Evolutionary conservation across 768 basidiomycete genomes (phyloP).

Genomic region (Cyclocybe cylindracea): DNA sequence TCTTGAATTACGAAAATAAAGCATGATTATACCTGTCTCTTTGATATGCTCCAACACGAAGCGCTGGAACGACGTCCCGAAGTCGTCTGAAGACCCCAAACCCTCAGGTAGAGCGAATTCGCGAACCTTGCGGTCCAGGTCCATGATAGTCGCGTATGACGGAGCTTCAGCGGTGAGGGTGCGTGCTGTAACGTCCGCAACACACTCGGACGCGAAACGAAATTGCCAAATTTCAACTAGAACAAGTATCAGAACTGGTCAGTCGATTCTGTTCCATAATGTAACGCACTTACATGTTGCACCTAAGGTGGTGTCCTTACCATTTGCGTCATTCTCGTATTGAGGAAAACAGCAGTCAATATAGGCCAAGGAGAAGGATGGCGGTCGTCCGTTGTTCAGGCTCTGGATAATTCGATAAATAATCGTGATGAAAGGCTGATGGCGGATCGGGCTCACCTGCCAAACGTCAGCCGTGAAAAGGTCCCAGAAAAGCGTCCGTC

Average conservation of each 20-base stretch:
- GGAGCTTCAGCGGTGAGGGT: slow-evolving; percentile 68
- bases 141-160: slow-evolving; percentile 64
- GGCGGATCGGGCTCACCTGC: slow-evolving; percentile 43
- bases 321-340: slow-evolving; percentile 14
- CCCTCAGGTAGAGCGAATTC: slow-evolving; percentile 62
- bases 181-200: slow-evolving; percentile 60
- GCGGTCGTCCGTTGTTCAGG: slow-evolving; percentile 70
- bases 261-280: neutral
- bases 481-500: slow-evolving; percentile 78
- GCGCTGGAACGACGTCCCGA: slow-evolving; percentile 42
- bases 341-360: slow-evolving; percentile 67
- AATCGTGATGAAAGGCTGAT: neutral
- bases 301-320: slow-evolving; percentile 29
- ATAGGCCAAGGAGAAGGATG: slow-evolving; percentile 63
- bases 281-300: slow-evolving; percentile 29
- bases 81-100: slow-evolving; percentile 32
- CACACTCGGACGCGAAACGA: slow-evolving; percentile 65
- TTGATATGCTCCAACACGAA: slow-evolving; percentile 51
- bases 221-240: slow-evolving; percentile 63
- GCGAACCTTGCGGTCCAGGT: slow-evolving; percentile 66
- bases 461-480: slow-evolving; percentile 72
- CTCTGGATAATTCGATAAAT: slow-evolving; percentile 41
- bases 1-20: neutral
- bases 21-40: slow-evolving; percentile 40
- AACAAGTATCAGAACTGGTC: neutral